Conservation (phyloP, 2,329 filamentous ascomycete species). For the Tolypocladium endophyticum region DNA sequence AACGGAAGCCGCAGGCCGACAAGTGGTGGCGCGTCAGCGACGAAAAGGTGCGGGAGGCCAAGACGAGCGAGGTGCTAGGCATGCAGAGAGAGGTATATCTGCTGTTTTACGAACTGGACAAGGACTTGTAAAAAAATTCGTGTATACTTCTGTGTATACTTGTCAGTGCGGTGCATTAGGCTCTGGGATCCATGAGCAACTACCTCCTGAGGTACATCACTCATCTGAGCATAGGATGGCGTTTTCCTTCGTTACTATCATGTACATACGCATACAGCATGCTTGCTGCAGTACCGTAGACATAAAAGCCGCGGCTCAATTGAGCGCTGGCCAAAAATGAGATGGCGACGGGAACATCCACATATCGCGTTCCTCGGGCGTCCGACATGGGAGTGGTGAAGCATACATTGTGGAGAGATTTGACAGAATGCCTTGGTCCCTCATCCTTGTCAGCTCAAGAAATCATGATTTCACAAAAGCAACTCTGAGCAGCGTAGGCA, state of each 20-base stretch:
- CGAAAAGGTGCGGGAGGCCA: slow-evolving; percentile 90
- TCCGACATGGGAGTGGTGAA: background rate
- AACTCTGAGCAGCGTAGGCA: background rate
- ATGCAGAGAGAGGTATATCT: slow-evolving; percentile 97
- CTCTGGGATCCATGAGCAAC: background rate
- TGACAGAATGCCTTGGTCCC: background rate
- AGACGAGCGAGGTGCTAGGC: slow-evolving; percentile 77
- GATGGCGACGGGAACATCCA: background rate
- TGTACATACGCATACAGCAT: background rate
- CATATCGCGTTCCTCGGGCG: background rate
- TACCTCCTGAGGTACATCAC: background rate
- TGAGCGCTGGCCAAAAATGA: background rate
- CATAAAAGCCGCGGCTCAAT: background rate
- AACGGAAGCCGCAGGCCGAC: slow-evolving; percentile 49
- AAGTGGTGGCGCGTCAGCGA: slow-evolving; percentile 97
- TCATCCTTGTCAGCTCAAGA: background rate
- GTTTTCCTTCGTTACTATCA: background rate
- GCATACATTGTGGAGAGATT: background rate
- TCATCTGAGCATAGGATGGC: background rate
- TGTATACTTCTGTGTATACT: background rate
- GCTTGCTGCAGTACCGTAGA: background rate
- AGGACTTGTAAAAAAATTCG: slow-evolving; percentile 17
- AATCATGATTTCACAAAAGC: background rate
- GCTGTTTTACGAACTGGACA: slow-evolving; percentile 86
- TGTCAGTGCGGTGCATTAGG: background rate